Base-by-base conservation (phyloP, 2,329 filamentous ascomycete species). In the Penicillium sp. region DNA sequence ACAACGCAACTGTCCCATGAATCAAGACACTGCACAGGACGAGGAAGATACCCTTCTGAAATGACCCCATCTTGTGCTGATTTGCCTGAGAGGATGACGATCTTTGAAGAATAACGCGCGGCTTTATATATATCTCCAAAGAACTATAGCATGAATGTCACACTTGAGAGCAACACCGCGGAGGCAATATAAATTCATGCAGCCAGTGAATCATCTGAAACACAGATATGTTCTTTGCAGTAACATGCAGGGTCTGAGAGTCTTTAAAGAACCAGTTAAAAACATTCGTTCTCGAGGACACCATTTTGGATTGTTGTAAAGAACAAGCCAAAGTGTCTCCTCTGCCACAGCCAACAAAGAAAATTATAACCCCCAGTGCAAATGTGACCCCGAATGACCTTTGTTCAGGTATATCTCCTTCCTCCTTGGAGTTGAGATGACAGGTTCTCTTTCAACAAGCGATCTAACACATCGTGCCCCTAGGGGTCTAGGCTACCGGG, bases 151-250 rank as follows among this genome's bases (percentile, higher is more conserved):
- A 34, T 11, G 4, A 21, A 23, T 31, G 7, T 10, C 36, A 34
- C 21, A 5, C 9, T 2, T 13, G 23, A 9, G 23, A 36, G 13
- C 9, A 27, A 8, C 21, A 36, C 16, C 27, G 6, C 15, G 43
- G 49, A 34, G 41, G 41, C 21, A 31, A 33, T 10, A 29, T 31
- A 29, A 36, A 56, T 56, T 56, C 21, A 56, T 56, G 41, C 43
- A 47, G 27, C 7, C 9, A 41, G 34, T 36, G 34, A 51, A 40
- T 56, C 27, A 39, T 19, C 27, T 56, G 54, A 56, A 56, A 56
- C 49, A 29, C 19, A 31, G 2, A 9, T 13, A 29, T 27, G 5
- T 27, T 33, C 4, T 21, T 46, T 40, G 13, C 13, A 50, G 47
- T n/a, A 46, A 27, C 2, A 2, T 8, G 2, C 21, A 46, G 34